Base-by-base conservation (phyloP, 1,284 basidiomycete genomes). In the Ustilago crameri region DNA sequence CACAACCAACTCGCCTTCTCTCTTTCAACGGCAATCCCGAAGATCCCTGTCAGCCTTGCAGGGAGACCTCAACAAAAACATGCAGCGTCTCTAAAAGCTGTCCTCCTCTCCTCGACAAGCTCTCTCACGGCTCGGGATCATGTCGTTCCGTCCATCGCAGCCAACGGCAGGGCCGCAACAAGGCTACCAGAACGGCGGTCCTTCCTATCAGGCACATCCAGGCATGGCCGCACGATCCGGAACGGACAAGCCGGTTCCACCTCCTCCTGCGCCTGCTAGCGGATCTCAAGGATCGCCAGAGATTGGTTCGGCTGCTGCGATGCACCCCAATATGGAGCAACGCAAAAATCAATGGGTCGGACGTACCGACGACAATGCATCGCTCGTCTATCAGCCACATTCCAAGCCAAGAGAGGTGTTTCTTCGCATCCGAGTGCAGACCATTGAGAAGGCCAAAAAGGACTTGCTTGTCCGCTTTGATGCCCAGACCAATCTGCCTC, bases 401-500 rank as follows among this genome's bases (percentile, higher is more conserved):
- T 40, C 57, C n/a, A 62, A 59, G 17, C 67, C 51, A 24, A 48
- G 74, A 38, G 60, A 74, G 17, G 23, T 70, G 23, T 68, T 76
- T 17, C 47, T 76, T 12, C 52, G 64, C 23, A 35, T 76, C 3
- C 58, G 74, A 41, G 63, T 78, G 24, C 58, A 62, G 9, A 38
- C 54, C 15, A 70, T 78, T 48, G 74, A 78, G 50, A 71, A 62
- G 38, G 67, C 63, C 34, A 71, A 69, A 42, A 74, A 63, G 49
- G 75, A 76, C 27, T 42, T 76, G 30, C 27, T 64, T n/a, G 72
- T 76, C 3, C 62, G 72, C 30, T 52, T 76, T 41, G 75, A 76
- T 47, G 73, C 65, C 34, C 46, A 62, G 32, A 76, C 79, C 43
- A 82, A 82, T 42, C 62, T 80, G n/a, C 66, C 80, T 3, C 73